phyloP scores from a whole-genome alignment of 108 stramenopile species.

The Nitzschia sp. region DNA sequence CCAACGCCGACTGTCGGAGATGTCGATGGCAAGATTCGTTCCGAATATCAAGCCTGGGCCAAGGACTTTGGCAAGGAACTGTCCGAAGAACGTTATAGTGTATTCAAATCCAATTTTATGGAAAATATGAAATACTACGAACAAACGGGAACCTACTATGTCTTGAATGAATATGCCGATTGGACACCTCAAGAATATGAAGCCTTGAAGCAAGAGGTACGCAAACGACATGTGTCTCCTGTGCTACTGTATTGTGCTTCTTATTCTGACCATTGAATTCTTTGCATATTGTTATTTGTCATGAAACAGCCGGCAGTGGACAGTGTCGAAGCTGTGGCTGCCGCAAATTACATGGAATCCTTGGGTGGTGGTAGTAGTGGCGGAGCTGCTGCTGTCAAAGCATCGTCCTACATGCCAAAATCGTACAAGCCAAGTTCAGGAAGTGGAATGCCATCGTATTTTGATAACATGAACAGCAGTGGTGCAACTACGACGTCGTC shows the following conservation, averaged over 20 bases:
- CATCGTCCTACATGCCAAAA: not conserved
- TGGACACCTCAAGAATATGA: conserved; percentile 16
- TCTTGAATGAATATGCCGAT: conserved; percentile 26
- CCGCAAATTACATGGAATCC: not conserved
- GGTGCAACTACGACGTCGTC: no score
- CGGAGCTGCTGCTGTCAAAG: not conserved
- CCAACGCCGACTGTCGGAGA: not conserved
- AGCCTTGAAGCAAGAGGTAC: not conserved
- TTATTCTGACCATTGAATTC: not conserved
- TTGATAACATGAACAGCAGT: not conserved
- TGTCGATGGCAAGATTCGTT: conserved; percentile 9
- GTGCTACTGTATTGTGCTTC: not conserved
- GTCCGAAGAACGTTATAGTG: conserved; percentile 12
- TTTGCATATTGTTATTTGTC: not conserved
- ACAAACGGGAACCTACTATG: conserved; percentile 20
- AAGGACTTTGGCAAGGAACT: conserved; percentile 8
- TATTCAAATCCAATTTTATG: conserved; percentile 21
- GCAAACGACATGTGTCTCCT: not conserved
- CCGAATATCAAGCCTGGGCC: conserved; percentile 21
- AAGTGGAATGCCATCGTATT: not conserved
- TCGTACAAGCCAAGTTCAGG: not conserved
- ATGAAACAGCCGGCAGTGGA: no score
- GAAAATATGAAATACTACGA: conserved; percentile 12
- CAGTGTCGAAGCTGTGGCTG: no score
- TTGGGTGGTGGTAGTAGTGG: no score